These are phyloP conservation scores for Solioccasus polychromus DNA, from an alignment of 768 basidiomycete genomes.

Conservation along the genomic window DNA sequence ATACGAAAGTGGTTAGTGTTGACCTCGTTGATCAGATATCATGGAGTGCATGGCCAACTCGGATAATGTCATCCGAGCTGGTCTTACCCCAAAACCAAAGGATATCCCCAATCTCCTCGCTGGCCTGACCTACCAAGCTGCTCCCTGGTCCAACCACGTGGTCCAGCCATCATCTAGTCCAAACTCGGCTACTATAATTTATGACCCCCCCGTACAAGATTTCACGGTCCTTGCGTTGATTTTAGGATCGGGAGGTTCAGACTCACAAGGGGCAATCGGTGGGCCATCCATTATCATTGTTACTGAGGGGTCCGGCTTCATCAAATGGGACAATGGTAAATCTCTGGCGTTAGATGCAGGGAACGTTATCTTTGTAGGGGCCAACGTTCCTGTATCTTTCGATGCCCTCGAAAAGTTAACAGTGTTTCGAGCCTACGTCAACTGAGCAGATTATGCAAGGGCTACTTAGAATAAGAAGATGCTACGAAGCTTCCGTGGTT, in stretches of 20 bases:
- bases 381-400: conserved; percentile 57
- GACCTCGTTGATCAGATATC: conserved; percentile 59
- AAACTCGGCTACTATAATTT: conserved; percentile 48
- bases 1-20: neutral
- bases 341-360: conserved; percentile 52
- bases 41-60: conserved; percentile 99
- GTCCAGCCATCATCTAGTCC: conserved; percentile 58
- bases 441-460: conserved; percentile 4
- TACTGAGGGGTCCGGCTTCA: conserved; percentile 60
- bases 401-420: conserved; percentile 27
- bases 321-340: conserved; percentile 47
- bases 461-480: neutral
- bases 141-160: conserved; percentile 64
- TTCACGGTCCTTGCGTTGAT: conserved; percentile 79
- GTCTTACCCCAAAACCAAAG: conserved; percentile 93
- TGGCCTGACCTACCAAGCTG: conserved; percentile 82
- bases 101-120: conserved; percentile 89
- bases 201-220: conserved; percentile 91
- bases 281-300: conserved; percentile 87
- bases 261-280: conserved; percentile 58
- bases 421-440: conserved; percentile 30
- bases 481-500: neutral
- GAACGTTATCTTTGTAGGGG: conserved; percentile 81
- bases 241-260: conserved; percentile 42
- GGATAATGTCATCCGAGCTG: conserved; percentile 98